Base-by-base conservation (phyloP, 78 protist species). In the Dictyostelium intermedium region DNA sequence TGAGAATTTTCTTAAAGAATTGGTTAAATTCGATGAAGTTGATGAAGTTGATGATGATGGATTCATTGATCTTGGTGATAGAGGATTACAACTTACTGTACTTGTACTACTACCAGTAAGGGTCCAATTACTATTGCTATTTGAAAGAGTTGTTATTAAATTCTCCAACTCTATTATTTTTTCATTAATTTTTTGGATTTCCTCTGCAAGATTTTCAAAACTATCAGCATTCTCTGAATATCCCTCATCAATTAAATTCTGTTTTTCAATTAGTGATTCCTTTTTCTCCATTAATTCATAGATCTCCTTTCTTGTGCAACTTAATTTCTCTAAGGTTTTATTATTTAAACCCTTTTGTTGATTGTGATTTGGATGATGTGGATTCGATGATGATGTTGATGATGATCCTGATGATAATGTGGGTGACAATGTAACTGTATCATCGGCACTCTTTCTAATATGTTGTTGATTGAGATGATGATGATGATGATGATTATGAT, bases 1-100 rank as follows among this genome's bases (percentile, higher is more conserved):
- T 73, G 82, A 73, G 23, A 85, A 85, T 30, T 73, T 85, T 50
- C 66, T 85, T 7, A 43, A 14, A 41, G 91, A 73, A 23, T 72
- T 72, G 11, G 66, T 32, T 20, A 82, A 56, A 7, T 23, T 32
- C 10, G 85, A 18, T 5, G 74, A 50, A 0, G 73, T 50, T 16
- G 76, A 45, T 11, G 30, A 47, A 0, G 70, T 37, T 13, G 73
- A 32, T 14, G 56, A 41, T 11, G 43, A 30, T 32, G 25, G 25
- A 72, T 72, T 72, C 45, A 72, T 34, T 27, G 39, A 23, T 34
- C 79, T 34, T 34, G 47, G 39, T 34, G 47, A 34, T 0, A 27
- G 30, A 9, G 39, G 39, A 27, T 27, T 66, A 66, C 74, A 66
- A 27, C 39, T 27, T 56, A 56, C 5, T 27, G 30, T 66, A 27